Percentiles rank a stretch among this genome's conserved stretches.
Conservation (phyloP, 495 filamentous ascomycete genomes). For the Trichoderma parareesei region DNA sequence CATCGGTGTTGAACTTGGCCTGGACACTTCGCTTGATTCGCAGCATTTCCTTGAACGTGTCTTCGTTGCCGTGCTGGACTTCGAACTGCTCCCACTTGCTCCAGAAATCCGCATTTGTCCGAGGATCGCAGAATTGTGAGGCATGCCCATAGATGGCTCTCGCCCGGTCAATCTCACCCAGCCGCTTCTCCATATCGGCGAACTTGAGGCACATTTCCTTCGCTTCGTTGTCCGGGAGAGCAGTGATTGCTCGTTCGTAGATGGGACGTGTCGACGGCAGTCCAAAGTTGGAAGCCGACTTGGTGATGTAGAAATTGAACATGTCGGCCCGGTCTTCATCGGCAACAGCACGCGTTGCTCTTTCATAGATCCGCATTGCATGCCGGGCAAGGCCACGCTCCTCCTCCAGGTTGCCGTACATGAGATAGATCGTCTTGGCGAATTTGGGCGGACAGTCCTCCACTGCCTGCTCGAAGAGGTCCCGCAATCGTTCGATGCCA, state of each 20-base stretch:
- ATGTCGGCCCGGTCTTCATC: conserved; percentile 94
- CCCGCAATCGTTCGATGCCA: conserved; percentile 84
- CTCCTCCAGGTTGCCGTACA: conserved; percentile 98
- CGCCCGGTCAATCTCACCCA: conserved; percentile 94
- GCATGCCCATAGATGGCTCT: conserved; percentile 93
- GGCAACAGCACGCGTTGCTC: conserved; percentile 88
- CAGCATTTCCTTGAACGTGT: conserved; percentile 99
- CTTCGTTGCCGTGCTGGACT: conserved; percentile 95
- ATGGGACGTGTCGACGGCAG: conserved; percentile 92
- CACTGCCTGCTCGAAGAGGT: conserved; percentile 95
- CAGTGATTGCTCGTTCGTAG: conserved; percentile 89
- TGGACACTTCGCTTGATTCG: conserved; percentile 95
- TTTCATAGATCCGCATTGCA: conserved; percentile 98
- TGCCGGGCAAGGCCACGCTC: conserved; percentile 93
- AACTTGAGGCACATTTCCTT: conserved; percentile 98
- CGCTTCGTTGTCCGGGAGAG: conserved; percentile 87
- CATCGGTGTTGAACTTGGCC: conserved; percentile 96
- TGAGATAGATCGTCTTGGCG: conserved; percentile 88
- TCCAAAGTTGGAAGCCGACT: conserved; percentile 96
- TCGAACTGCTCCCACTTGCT: conserved; percentile 95
- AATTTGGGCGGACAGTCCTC: conserved; percentile 94
- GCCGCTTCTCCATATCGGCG: conserved; percentile 93
- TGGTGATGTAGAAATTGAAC: conserved; percentile 99
- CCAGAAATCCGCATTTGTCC: conserved; percentile 87
- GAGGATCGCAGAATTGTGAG: conserved; percentile 93